Evolutionary conservation across 305 asterid species (phyloP), one percentile per base, ranked within the genome.

Genomic region (Solanum hybrid): DNA sequence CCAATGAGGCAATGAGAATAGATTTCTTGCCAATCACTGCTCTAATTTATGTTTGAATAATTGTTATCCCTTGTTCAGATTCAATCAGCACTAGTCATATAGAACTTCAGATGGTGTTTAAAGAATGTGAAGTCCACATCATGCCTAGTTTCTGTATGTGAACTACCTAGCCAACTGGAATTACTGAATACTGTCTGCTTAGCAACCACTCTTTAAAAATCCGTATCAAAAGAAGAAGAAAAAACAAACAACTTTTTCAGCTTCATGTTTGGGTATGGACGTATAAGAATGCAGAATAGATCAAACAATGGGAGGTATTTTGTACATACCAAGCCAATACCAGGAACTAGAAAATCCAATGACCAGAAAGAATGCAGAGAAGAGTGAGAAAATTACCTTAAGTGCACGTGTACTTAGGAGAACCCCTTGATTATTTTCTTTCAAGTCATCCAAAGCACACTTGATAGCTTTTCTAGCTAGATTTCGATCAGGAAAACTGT

Each of bases 391-490:
- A 34, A 77, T 39, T 88, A 96, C 99, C 98, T 97, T 96, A 80
- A 91, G 93, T 71, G 99, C 98, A 64, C 92, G 99, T 77, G 92
- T 95, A 91, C 99, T 96, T 76, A 95, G 96, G 83, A 97, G 94
- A 87, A 93, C 91, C 35, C 98, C 98, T 57, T 87, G 92, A 79
- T 96, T 92, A 83, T 90, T 95, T 90, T 95, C 95, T 96, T 97
- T 97, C 91, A 96, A 89, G 24, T 96, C 97, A 83, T 94, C 90
- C 92, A 97, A 92, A 18, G 98, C 98, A 89, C 90, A 94, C 94
- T 94, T 95, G 88, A 95, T 90, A 87, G 98, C 97, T 92, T 92
- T 96, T 89, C 92, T 96, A 86, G 98, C 92, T 18, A 96, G 96
- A 89, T 77, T 34, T 91, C 91, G 93, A 77, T 94, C 96, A 4